Base-by-base conservation (phyloP, 495 filamentous ascomycete species). In the Penicillium cosmopolitanum region DNA sequence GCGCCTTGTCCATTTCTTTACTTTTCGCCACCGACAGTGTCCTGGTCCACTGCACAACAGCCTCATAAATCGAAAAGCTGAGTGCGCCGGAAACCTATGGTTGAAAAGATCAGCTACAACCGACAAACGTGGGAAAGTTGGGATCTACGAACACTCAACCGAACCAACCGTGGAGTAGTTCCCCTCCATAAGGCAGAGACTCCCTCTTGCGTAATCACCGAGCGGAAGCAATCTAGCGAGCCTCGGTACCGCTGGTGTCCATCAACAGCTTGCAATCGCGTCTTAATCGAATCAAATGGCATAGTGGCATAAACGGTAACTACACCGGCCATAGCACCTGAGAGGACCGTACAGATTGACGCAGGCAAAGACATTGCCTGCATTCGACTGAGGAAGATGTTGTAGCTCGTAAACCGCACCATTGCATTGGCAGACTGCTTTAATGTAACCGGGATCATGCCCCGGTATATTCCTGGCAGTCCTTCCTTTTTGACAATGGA, bases 261-360 rank as follows among this genome's bases (percentile, higher is more conserved):
- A 55, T 67, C 69, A 6, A 83, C 76, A 56, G 80, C 82, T 73
- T 89, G 85, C 43, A 78, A 75, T 53, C 82, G 66, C 23, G 86
- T 88, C 74, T 89, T 87, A 35, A 89, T 75, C n/a, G 82, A 83
- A 65, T 88, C 85, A 68, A 88, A 87, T 11, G 85, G 85, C 78
- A 86, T 84, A 12, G 84, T 88, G 1, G 73, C 72, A 43, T 84
- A 70, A 16, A 69, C 69, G 5, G 69, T 72, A 9, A 69, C 65
- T 3, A 72, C 56, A 8, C 69, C 69, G 5, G 68, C 67, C 25
- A 71, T 19, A 4, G 67, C 67, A 18, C 66, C 71, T n/a, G 68
- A 57, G 5, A 50, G 40, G 7, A 64, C 56, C 6, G 69, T 65
- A 40, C 46, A 61, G 10, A 60, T 18, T 4, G 55, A 55, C n/a